Evolutionary conservation across 352 stramenopile species (phyloP), one percentile per base, ranked within the genome.

Genomic region (Phytophthora sp.): DNA sequence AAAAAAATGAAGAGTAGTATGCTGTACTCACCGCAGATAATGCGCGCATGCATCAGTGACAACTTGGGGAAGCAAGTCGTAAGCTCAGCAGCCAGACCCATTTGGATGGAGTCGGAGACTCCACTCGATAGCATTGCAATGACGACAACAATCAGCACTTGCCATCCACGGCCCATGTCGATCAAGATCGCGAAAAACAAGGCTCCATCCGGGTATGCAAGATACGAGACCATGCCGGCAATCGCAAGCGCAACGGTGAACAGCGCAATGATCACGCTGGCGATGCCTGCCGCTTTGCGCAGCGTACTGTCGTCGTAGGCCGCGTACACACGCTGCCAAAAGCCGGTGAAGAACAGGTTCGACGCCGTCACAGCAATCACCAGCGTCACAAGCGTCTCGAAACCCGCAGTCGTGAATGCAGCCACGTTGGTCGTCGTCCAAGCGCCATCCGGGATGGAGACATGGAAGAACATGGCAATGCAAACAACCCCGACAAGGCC

Each of bases 281-380:
- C 67, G 28, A 74, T 59, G 18, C 72, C 32, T 3, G 73, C 63
- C 6, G 62, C 77, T 18, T 69, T 72, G 38, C 54, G 67, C 15
- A 90, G 52, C 20, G 77, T 88, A 5, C 41, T 38, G 59, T 88
- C 71, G 52, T 83, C 72, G 12, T 77, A 69, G 11, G 74, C 77
- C 1, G 74, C 53, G 53, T 77, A 89, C 46, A 88, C 79, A 21
- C 81, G 78, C 66, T 88, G 81, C 81, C 81, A 90, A 55, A 84
- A 90, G 59, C 78, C 81, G 56, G 81, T 88, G 61, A 87, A 85
- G 66, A 90, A 90, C 15, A 90, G 52, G 56, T 87, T 88, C 27
- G 81, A 79, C 5, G 78, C 68, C 2, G 67, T 73, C 21, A 90
- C 54, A 20, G 81, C 81, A 46, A 90, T 86, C 18, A 72, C 67